Base-by-base conservation (phyloP, 352 stramenopile species). In the Globisporangium solare region DNA sequence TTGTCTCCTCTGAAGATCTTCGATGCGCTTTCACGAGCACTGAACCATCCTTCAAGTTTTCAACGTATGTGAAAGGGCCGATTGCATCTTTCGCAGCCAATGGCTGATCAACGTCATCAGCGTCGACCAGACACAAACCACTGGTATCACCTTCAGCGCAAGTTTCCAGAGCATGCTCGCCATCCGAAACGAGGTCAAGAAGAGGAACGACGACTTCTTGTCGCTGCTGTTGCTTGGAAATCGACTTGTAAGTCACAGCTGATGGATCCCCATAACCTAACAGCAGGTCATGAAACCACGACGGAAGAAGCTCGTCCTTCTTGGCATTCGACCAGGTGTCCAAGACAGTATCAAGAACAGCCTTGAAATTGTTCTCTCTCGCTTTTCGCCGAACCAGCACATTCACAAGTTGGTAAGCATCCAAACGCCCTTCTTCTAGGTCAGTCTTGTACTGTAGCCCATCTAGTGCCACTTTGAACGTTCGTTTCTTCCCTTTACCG, bases 281-380 rank as follows among this genome's bases (percentile, higher is more conserved):
- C 13, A 98, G 85, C 2, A 99, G 70, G 27, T 97, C 83, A 63
- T 98, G 86, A 17, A 99, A 71, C 96, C 95, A 99, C 22, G 61
- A 60, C 8, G 97, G 96, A 22, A 99, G 55, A 12, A 78, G 47
- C 12, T 75, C 67, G 21, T 79, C 64, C 47, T 66, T 70, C 47
- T 67, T 68, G 35, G 57, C 56, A 32, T 72, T 47, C 3, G 40
- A 50, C 51, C 57, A 71, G 3, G 70, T 53, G 2, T 49, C 49
- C 21, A 57, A 32, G 18, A 98, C 88, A n/a, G 92, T 97, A 58
- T 97, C 86, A 11, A 99, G 60, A 12, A 98, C 79, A 15, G 89
- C 66, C 60, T 98, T 98, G 65, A 99, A 99, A 66, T 98, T 98
- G 63, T 98, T 98, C 24, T 95, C 83, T 37, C 79, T 72, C 3